phyloP scores from a whole-genome alignment of 148 eudicot species.

The Silene conica region DNA sequence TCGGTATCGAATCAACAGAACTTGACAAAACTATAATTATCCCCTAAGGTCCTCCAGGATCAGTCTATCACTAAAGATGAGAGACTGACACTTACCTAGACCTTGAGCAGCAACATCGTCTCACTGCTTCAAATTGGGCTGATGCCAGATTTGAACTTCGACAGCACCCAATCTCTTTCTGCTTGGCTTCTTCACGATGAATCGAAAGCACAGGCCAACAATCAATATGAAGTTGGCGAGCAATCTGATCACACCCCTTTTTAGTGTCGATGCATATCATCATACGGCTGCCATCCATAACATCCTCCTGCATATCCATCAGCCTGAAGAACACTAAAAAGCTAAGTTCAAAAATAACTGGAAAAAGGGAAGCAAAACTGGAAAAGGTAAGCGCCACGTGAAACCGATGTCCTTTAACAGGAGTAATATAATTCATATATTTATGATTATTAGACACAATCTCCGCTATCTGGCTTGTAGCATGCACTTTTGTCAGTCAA shows the following conservation, averaged over 20 bases:
- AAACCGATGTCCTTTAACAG: neutral
- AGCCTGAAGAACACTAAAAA: constrained; percentile 39
- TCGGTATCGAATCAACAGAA: too few relatives aligned
- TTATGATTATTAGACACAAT: constrained; percentile 84
- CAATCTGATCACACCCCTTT: constrained; percentile 92
- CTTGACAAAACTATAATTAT: neutral
- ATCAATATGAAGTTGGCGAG: constrained; percentile 92
- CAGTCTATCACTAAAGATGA: too few relatives aligned
- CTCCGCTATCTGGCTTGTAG: constrained; percentile 80
- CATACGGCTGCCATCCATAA: constrained; percentile 96
- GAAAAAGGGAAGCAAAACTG: neutral
- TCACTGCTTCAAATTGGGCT: constrained; percentile 90
- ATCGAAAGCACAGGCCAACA: constrained; percentile 98
- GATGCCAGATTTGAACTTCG: constrained; percentile 92
- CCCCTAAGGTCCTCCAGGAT: too few relatives aligned
- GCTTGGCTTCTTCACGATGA: constrained; percentile 98
- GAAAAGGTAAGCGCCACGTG: neutral
- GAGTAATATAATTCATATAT: constrained; percentile 62
- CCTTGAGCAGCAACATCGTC: constrained; percentile 98
- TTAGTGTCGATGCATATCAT: constrained; percentile 93
- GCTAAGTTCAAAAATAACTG: constrained; percentile 3
- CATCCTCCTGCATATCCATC: constrained; percentile 91
- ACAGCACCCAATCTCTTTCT: constrained; percentile 98
- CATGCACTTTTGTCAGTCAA: constrained; percentile 30
- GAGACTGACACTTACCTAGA: constrained; percentile 48